phyloP scores from a whole-genome alignment of 2,329 filamentous ascomycete species.

The Epichloe festucae region DNA sequence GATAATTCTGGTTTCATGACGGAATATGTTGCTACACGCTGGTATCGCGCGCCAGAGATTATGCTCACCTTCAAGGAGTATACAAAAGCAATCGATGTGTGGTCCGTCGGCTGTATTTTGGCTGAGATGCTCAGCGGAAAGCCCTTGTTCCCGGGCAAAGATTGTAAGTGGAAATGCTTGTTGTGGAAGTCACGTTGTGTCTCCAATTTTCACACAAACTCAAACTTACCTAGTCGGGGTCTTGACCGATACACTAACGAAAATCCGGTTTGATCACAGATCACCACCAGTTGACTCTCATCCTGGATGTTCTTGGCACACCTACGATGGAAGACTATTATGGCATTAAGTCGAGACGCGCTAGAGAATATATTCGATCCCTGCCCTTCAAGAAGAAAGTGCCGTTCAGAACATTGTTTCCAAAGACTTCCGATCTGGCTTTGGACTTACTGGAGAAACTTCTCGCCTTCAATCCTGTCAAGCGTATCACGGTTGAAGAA shows the following conservation, averaged over 20 bases:
- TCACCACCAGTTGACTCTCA: constrained; percentile 94
- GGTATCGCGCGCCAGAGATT: constrained; percentile 98
- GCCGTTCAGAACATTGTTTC: constrained; percentile 91
- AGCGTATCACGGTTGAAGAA: constrained; percentile 96
- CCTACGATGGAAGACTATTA: constrained; percentile 99
- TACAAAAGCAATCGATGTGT: constrained; percentile 98
- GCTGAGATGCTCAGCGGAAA: constrained; percentile 99
- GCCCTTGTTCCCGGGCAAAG: constrained; percentile 94
- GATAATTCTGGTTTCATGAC: constrained; percentile 99
- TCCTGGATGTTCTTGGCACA: constrained; percentile 91
- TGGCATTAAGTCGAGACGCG: constrained; percentile 95
- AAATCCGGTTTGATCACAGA: constrained; percentile 38
- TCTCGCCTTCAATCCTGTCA: constrained; percentile 94
- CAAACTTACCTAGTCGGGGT: background rate
- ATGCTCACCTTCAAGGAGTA: constrained; percentile 99
- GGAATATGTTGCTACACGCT: constrained; percentile 97
- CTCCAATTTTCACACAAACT: background rate
- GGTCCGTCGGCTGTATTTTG: constrained; percentile 96
- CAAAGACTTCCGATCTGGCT: constrained; percentile 95
- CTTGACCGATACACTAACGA: background rate
- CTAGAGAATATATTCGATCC: constrained; percentile 94
- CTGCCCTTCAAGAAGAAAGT: constrained; percentile 99
- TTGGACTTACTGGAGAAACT: constrained; percentile 91
- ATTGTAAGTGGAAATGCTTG: constrained; percentile 50
- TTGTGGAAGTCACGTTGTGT: background rate